Evolutionary conservation across 345 rosid genomes (phyloP), one percentile per base, ranked within the genome.

Genomic region (Pseudoturritis turrita): DNA sequence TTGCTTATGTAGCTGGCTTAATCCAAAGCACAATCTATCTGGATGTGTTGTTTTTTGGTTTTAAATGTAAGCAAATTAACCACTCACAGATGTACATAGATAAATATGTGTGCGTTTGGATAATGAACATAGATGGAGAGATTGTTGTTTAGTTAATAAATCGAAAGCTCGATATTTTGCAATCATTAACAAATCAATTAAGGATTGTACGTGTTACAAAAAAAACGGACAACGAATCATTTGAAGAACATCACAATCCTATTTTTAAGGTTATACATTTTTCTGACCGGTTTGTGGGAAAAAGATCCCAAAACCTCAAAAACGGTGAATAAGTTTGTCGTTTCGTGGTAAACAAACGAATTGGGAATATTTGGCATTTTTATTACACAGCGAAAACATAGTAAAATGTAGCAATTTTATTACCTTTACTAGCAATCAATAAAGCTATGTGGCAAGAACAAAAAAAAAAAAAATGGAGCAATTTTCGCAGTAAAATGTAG

Each of bases 381-480:
- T 51, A 40, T 51, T 51, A 62, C 50, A 64, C 18, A 60, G 0
- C 10, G 9, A 3, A 50, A 28, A 26, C 18, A 4, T 17, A 23
- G 5, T 62, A 29, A 36, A 45, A 31, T 60, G 68, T 59, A 74
- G 11, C 53, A 67, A 15, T 17, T 59, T 74, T 74, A 40, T 65
- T 65, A 55, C 56, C 59, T 73, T 74, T 29, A 58, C 54, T 60
- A 65, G 17, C 25, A 26, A 40, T 59, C 33, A 68, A 75, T 75
- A 33, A 68, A 52, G n/a, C n/a, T 60, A 55, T 46, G 63, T 61
- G 2, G 63, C 62, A 58, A 35, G 41, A 57, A 25, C 0, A 25
- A 9, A 19, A 7, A 54, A 3, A 57, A 14, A 58, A 50, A 28
- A 57, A 45, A n/a, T n/a, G n/a, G n/a, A n/a, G n/a, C n/a, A n/a